Base-by-base conservation (phyloP, 192 early-diverging fungal genomes). In the Gigaspora rosea region DNA sequence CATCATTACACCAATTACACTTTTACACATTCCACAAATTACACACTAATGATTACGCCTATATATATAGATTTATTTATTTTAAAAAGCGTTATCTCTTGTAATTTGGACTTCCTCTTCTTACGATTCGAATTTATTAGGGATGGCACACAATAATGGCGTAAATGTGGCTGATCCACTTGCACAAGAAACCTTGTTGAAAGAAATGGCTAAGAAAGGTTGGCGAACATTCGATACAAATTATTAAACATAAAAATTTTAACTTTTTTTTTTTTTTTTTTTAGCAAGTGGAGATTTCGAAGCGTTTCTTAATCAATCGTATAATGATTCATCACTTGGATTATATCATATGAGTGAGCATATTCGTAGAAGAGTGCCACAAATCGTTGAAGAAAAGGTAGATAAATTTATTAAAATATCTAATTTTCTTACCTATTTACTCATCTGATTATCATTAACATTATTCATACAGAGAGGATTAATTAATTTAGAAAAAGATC, bases 321-420 rank as follows among this genome's bases (percentile, higher is more conserved):
- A 46, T 20, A 76, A 76, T 56, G 75, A 76, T 57, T 65, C 75
- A 32, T 76, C 75, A 18, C 46, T 76, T 22, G 75, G 63, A 65
- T 76, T 76, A 20, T 76, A 67, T 54, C 64, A 67, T 67, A 66
- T 76, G 63, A 76, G 63, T 35, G 75, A 76, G n/a, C 65, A 76
- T 76, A 76, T 67, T 76, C 62, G 65, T 56, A 76, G 41, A 76
- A 65, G 52, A 65, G 50, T 76, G 1, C 75, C 75, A 56, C 75
- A 76, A 76, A 63, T 76, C 18, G 64, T 76, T 15, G 75, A 76
- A 20, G 75, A 76, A 16, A 76, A 76, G 50, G 75, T 76, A 64
- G 11, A 35, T 74, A 47, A 33, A 13, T 67, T n/a, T 35, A 9
- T 12, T 41, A 56, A 67, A n/a, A n/a, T 27, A 33, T 33, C 11